Evolutionary conservation across 176 grass and related monocot genomes (phyloP), one percentile per base, ranked within the genome.

Genomic region (Thinopyrum elongatum): DNA sequence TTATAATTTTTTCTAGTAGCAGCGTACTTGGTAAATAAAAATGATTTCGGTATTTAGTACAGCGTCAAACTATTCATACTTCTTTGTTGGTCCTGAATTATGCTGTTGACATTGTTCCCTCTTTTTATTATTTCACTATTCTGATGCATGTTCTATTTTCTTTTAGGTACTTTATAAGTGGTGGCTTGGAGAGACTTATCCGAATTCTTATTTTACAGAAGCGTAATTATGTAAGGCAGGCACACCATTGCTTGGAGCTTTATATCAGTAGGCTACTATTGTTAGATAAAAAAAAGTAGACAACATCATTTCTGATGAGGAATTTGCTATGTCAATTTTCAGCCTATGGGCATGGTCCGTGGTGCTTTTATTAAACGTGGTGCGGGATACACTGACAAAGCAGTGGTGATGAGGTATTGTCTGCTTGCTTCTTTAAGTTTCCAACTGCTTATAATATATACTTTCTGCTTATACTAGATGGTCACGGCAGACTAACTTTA

Each of bases 121-220:
- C 51, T 81, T 63, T 84, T 82, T 85, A 77, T 58, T n/a, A 39
- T 44, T 58, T 27, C 38, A 46, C 83, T 19, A 83, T 67, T 81
- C 57, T 80, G 16, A 61, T 59, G 29, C 33, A 55, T 8, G 74
- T 75, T 85, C 35, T 80, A 47, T 80, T 89, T 42, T 22, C 78
- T 78, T 77, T 82, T 86, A 98, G 96, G 79, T 98, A 98, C 81
- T 98, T 98, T 80, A 91, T 98, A 82, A 92, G 92, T 60, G 88
- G 79, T 23, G 96, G 96, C 75, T 81, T 98, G 88, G 96, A 98
- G 92, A 88, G 93, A 82, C 91, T 95, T 94, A 41, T 79, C 30
- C 90, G 96, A 3, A 90, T 98, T 92, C 89, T 95, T 88, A 94
- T 98, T 68, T 81, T 98, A 84, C 93, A 94, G 70, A 98, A 98